Percentiles rank a stretch among this genome's conserved stretches.
Conservation (phyloP, 257 asterid species). For the Pogostemon cablin region DNA sequence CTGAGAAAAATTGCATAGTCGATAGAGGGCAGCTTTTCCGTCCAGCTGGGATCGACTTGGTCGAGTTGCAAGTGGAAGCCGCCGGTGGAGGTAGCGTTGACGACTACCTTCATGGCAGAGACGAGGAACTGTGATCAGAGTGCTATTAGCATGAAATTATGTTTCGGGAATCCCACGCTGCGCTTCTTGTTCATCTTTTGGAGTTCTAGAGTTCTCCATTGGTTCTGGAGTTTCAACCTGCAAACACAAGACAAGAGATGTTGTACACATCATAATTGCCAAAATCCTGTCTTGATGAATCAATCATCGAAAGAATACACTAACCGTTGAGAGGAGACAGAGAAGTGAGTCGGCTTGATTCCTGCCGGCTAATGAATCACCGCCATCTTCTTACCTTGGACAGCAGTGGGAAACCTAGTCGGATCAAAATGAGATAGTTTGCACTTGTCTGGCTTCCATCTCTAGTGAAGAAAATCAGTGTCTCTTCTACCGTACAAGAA, state of each 20-base stretch:
- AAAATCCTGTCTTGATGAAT: too few species aligned
- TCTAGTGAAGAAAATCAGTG: conserved; percentile 59
- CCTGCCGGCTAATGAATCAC: conserved; percentile 64
- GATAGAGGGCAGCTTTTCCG: conserved; percentile 40
- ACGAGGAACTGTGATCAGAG: conserved; percentile 56
- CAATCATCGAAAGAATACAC: not conserved
- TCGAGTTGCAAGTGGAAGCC: conserved; percentile 50
- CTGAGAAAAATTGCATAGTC: conserved; percentile 51
- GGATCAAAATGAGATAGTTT: conserved; percentile 56
- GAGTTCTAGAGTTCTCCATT: conserved; percentile 8
- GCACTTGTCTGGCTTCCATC: conserved; percentile 81
- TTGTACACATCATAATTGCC: too few species aligned
- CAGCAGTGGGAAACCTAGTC: conserved; percentile 34
- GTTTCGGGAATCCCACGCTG: conserved; percentile 44
- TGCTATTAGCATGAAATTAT: conserved; percentile 43
- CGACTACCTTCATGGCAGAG: conserved; percentile 28
- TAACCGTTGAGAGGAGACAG: conserved; percentile 69
- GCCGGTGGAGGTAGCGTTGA: conserved; percentile 50
- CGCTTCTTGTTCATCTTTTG: conserved; percentile 23
- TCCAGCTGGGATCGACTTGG: conserved; percentile 42
- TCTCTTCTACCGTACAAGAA: conserved; percentile 60
- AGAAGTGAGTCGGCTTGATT: conserved; percentile 87
- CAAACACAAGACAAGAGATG: not conserved
- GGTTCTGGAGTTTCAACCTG: conserved; percentile 45
- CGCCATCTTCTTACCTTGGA: conserved; percentile 71